A percentile compares a stretch with the other conserved stretches of the same genome.
phyloP scores from a whole-genome alignment of 768 basidiomycete genomes.

The Lentinula sp. region DNA sequence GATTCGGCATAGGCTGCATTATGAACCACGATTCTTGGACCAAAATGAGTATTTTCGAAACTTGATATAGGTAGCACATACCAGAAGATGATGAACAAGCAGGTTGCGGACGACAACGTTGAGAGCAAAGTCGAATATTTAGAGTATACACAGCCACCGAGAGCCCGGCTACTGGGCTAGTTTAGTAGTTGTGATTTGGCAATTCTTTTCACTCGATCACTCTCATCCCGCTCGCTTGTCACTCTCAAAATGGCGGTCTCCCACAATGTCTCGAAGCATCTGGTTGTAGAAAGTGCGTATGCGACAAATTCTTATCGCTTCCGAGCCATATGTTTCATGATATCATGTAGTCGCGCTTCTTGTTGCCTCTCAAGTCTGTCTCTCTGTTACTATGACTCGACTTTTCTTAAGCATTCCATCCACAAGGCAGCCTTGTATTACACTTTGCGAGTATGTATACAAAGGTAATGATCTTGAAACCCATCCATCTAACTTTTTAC shows the following conservation, averaged over 20 bases:
- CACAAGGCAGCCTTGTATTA: slow-evolving; percentile 74
- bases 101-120: not conserved
- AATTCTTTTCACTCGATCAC: not conserved
- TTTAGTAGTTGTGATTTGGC: no score
- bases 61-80: not conserved
- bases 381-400: not conserved
- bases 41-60: not conserved
- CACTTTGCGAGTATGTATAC: slow-evolving; percentile 52
- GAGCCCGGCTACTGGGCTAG: not conserved
- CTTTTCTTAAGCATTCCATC: slow-evolving; percentile 2
- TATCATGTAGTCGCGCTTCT: slow-evolving; percentile 33
- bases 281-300: slow-evolving; percentile 1
- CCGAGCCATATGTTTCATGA: not conserved
- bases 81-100: not conserved
- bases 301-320: not conserved
- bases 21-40: slow-evolving; percentile 5
- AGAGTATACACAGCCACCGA: not conserved
- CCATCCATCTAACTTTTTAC: not conserved
- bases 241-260: slow-evolving; percentile 1
- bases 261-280: not conserved
- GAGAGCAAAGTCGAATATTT: not conserved
- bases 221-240: not conserved
- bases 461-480: not conserved
- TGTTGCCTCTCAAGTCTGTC: slow-evolving; percentile 44
- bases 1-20: slow-evolving; percentile 69